Evolutionary conservation across 148 eudicot genomes (phyloP).

Genomic region (Gaultheria prostrata): DNA sequence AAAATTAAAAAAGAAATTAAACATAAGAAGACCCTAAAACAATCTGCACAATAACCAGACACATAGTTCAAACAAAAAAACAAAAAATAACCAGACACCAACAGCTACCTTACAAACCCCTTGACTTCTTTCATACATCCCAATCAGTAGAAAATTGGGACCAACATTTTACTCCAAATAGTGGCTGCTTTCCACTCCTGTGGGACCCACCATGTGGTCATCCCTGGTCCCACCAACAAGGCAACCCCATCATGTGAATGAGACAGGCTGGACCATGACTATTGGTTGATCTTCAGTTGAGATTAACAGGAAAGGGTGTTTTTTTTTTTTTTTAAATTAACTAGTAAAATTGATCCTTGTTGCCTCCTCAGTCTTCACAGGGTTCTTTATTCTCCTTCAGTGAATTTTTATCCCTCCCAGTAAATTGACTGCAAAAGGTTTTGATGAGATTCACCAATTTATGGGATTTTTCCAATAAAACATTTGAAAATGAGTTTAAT

Average conservation of each 20-base stretch:
- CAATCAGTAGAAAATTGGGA: not conserved
- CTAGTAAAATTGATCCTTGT: too few species aligned
- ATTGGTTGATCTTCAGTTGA: not conserved
- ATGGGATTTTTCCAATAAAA: not conserved
- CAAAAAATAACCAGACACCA: not conserved
- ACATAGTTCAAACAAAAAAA: too few species aligned
- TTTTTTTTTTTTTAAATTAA: not conserved
- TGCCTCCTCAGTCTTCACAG: not conserved
- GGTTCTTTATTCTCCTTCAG: not conserved
- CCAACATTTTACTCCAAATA: not conserved
- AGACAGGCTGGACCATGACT: slow-evolving; percentile 5
- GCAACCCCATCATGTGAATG: slow-evolving; percentile 21
- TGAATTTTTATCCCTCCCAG: not conserved
- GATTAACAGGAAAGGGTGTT: not conserved
- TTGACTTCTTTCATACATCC: not conserved
- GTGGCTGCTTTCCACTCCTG: slow-evolving; percentile 14
- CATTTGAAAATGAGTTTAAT: not conserved
- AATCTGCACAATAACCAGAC: slow-evolving; percentile 1
- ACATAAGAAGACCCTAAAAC: not conserved
- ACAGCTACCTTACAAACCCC: slow-evolving; percentile 2
- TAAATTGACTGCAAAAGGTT: not conserved
- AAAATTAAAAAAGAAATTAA: not conserved
- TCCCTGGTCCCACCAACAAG: slow-evolving; percentile 17
- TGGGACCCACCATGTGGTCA: slow-evolving; percentile 24
- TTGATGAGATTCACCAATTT: not conserved